Evolutionary conservation across 2,329 filamentous ascomycete species (phyloP), one percentile per base, ranked within the genome.

Genomic region (Pyricularia pennisetigena): DNA sequence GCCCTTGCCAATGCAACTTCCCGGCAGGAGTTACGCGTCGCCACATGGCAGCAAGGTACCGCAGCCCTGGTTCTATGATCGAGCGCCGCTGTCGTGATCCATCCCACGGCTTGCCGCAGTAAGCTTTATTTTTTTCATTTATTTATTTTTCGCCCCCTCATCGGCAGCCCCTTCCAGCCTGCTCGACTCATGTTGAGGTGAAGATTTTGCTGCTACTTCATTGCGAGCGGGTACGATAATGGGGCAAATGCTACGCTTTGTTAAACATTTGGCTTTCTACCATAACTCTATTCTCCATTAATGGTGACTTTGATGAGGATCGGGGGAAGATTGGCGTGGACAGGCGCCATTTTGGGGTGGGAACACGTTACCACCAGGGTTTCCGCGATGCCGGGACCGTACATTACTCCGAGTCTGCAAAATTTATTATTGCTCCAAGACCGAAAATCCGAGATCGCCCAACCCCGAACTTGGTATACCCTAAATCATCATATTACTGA

Each of bases 1-100:
- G 35, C 88, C 88, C 49, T 80, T 91, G 24, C 90, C 90, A 0
- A 90, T 92, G 80, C 74, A 82, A 73, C 78, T 82, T 70, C 90
- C 90, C 14, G 86, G 84, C 20, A 78, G 80, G 67, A 73, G 72
- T 68, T 88, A 88, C 73, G 78, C 74, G 16, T 78, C 28, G 71
- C 71, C 72, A 65, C 75, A 78, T 68, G 73, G 74, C 63, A 67
- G 26, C 65, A 71, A 68, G n/a, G 24, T 29, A 32, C 24, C n/a
- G 67, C 68, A 67, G 70, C 82, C 81, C 26, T 83, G 81, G 81
- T 81, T 82, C 69, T 82, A 78, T 68, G 67, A 69, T 35, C 70
- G 69, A 66, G n/a, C 41, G n/a, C 41, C 41, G 41, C 41, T 16
- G 41, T 6, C 10, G 10, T 54, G 20, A 54, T n/a, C 2, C 20